phyloP scores from a whole-genome alignment of 345 rosid species.

The Hypericum androsaemum region DNA sequence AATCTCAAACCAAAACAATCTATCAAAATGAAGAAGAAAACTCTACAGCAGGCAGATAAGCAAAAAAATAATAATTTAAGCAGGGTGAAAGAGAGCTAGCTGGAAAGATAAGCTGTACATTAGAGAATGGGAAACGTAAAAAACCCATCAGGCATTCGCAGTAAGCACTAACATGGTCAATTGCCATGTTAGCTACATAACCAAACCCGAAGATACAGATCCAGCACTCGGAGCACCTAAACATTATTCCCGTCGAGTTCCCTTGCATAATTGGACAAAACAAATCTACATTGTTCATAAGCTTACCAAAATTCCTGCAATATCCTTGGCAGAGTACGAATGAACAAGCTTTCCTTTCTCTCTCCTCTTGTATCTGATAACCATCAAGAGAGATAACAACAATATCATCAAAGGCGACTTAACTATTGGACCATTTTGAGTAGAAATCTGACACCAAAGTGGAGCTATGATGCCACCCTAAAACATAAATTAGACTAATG shows the following conservation, averaged over 20 bases:
- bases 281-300: too few species aligned
- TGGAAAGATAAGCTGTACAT: neutral
- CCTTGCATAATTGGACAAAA: too few species aligned
- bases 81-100: neutral
- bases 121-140: neutral
- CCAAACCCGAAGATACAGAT: too few species aligned
- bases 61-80: neutral
- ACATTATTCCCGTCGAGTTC: too few species aligned
- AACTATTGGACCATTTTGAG: neutral
- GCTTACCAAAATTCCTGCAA: constrained; percentile 87
- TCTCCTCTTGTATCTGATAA: constrained; percentile 59
- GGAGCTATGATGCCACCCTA: neutral
- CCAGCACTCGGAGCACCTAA: too few species aligned
- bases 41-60: neutral
- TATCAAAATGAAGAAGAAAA: too few species aligned
- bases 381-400: neutral
- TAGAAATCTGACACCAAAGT: neutral
- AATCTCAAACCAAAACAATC: too few species aligned
- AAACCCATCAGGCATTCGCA: too few species aligned
- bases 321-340: constrained; percentile 74
- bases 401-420: neutral
- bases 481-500: constrained; percentile 4
- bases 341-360: constrained; percentile 83
- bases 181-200: too few species aligned
- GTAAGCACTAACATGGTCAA: too few species aligned